phyloP scores from a whole-genome alignment of 2,329 filamentous ascomycete species.

The Paecilomyces fulvus region DNA sequence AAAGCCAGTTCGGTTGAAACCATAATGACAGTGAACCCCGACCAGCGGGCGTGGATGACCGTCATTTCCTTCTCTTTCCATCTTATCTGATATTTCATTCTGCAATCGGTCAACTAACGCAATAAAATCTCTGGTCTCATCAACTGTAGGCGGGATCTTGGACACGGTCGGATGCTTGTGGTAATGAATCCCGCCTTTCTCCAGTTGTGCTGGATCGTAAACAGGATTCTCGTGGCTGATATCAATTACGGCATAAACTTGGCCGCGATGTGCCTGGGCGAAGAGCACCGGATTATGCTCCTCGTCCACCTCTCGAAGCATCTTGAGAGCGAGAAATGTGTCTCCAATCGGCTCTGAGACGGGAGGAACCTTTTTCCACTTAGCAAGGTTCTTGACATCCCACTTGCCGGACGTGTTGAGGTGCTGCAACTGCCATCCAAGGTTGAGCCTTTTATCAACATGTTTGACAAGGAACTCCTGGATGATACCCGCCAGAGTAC shows the following conservation, averaged over 20 bases:
- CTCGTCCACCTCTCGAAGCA: constrained; percentile 79
- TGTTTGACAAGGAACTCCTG: constrained; percentile 70
- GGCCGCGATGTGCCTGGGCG: constrained; percentile 55
- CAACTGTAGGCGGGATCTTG: constrained; percentile 68
- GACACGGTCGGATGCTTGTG: constrained; percentile 88
- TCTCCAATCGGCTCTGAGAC: constrained; percentile 71
- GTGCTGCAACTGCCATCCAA: constrained; percentile 86
- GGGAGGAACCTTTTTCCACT: constrained; percentile 74
- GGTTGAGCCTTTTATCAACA: constrained; percentile 67
- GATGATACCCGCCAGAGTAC: constrained; percentile 70
- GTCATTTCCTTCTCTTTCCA: constrained; percentile 36
- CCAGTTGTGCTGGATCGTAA: constrained; percentile 68
- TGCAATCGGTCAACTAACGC: constrained; percentile 52
- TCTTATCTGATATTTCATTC: constrained; percentile 43
- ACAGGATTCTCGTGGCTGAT: constrained; percentile 87
- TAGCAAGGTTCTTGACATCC: constrained; percentile 93
- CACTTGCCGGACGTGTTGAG: constrained; percentile 87
- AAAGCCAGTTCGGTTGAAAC: constrained; percentile 89
- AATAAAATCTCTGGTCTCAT: constrained; percentile 54
- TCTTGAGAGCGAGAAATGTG: constrained; percentile 86
- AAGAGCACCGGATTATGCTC: constrained; percentile 69
- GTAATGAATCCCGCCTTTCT: constrained; percentile 59
- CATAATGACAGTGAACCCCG: constrained; percentile 91
- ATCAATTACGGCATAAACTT: constrained; percentile 72
- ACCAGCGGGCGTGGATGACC: constrained; percentile 43